Base-by-base conservation (phyloP, 2,329 filamentous ascomycete genomes). In the Microdochium paspali region DNA sequence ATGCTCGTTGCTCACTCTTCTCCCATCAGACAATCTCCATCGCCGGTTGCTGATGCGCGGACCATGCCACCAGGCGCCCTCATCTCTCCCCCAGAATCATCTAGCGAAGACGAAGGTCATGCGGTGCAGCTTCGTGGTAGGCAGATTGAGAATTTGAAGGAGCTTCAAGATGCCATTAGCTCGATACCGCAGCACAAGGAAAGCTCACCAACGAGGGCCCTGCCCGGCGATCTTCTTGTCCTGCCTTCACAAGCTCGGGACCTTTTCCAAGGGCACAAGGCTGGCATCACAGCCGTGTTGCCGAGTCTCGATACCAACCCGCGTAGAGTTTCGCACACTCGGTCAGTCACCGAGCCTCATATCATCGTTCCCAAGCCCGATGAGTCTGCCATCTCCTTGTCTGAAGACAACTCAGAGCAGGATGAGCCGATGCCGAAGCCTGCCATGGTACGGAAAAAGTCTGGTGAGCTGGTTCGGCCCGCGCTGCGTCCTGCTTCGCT, bases 361-460 rank as follows among this genome's bases (percentile, higher is more conserved):
- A 66, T 76, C 20, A 65, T 70, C 20, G 54, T 73, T 23, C 61
- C 61, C 23, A 70, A 71, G 51, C 73, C 74, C 1, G 61, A 65
- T 12, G 74, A 75, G 35, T 72, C 69, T 47, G 79, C 77, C 2
- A 51, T 71, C 26, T 70, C 70, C 2, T 66, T 62, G 9, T 82
- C 79, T 1, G 80, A 84, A 44, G 82, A 87, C 51, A 82, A 84
- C 60, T 79, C 66, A 54, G 84, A 76, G 63, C 55, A 56, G 59
- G 68, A 80, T 64, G 69, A 84, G 48, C 57, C 77, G 51, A 66
- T 62, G 53, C 74, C 70, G 57, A 94, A 93, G 68, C 90, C 90
- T n/a, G 82, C 83, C 47, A 94, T 97, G 82, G 83, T 98, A 10
- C 84, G 93, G 58, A 98, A 98, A 73, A 98, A 98, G 76, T 97